A percentile compares a stretch with the other conserved stretches of the same genome.
These are phyloP conservation scores for Schwanniomyces sp. DNA, from an alignment of 805 yeast genomes.

Conservation along the genomic window DNA sequence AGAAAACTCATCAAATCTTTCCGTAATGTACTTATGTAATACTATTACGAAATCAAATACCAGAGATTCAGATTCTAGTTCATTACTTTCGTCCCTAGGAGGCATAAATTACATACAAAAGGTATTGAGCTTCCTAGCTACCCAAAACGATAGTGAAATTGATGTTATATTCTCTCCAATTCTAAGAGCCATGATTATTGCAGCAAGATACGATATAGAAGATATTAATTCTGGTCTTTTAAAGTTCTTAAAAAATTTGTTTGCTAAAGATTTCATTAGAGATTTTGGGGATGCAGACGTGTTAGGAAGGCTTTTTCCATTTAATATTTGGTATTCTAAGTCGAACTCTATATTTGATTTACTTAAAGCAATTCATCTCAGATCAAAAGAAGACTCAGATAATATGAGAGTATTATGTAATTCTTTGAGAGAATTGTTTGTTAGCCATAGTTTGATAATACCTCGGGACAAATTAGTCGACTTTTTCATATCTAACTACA, in stretches of 20 bases:
- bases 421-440: conserved; percentile 31
- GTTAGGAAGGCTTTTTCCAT: conserved; percentile 31
- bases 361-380: conserved; percentile 20
- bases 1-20: conserved; percentile 33
- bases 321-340: conserved; percentile 41
- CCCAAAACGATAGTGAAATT: conserved; percentile 18
- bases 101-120: conserved; percentile 36
- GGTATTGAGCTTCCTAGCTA: conserved; percentile 22
- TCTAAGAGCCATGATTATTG: conserved; percentile 28
- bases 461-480: conserved; percentile 42
- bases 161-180: conserved; percentile 21
- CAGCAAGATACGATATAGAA: conserved; percentile 35
- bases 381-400: conserved; percentile 25
- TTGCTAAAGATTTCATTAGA: conserved; percentile 25
- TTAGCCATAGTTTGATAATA: conserved; percentile 36
- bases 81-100: conserved; percentile 27
- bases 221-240: conserved; percentile 41
- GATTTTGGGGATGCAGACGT: conserved; percentile 12
- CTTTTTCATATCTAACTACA: conserved; percentile 39
- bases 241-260: conserved; percentile 36
- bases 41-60: conserved; percentile 4
- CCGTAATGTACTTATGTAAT: conserved; percentile 18
- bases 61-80: background rate
- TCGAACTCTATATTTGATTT: conserved; percentile 41
- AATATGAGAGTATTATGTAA: conserved; percentile 35